Evolutionary conservation across 2,329 filamentous ascomycete species (phyloP).

Genomic region (Fusarium nodosum): DNA sequence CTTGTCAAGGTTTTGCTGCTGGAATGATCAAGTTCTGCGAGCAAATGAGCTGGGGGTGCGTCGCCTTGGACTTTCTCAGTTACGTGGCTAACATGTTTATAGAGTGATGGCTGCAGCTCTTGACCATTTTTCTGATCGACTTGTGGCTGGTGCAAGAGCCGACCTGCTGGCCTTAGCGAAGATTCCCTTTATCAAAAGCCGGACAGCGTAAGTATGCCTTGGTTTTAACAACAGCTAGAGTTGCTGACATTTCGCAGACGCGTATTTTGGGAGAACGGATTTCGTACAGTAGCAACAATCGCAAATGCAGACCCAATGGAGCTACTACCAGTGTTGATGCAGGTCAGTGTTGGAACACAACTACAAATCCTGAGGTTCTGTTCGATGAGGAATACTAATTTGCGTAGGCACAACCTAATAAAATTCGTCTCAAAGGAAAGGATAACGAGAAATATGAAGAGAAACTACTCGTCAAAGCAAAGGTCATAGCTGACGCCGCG

Average conservation of each 20-base stretch:
- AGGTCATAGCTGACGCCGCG: constrained; percentile 76
- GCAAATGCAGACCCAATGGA: constrained; percentile 78
- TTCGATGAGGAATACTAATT: not conserved
- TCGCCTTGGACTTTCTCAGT: constrained; percentile 13
- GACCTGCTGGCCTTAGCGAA: constrained; percentile 79
- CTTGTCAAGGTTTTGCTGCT: constrained; percentile 82
- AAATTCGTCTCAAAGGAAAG: constrained; percentile 66
- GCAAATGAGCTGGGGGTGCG: constrained; percentile 78
- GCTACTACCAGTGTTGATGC: constrained; percentile 78
- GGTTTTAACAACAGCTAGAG: not conserved
- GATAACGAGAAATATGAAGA: constrained; percentile 72
- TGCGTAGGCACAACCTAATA: constrained; percentile 74
- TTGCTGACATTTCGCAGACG: constrained; percentile 51
- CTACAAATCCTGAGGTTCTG: not conserved
- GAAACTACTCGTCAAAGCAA: constrained; percentile 75
- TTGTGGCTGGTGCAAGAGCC: constrained; percentile 78
- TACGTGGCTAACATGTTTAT: constrained; percentile 32
- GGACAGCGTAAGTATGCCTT: constrained; percentile 70
- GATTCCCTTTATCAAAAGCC: constrained; percentile 81
- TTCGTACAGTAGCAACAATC: constrained; percentile 74
- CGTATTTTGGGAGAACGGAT: constrained; percentile 82
- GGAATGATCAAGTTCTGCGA: constrained; percentile 86
- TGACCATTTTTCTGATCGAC: constrained; percentile 80
- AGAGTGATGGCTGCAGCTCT: constrained; percentile 78
- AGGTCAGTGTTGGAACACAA: constrained; percentile 60